Conservation (phyloP, 1,284 basidiomycete genomes). For the Heterobasidion irregulare region DNA sequence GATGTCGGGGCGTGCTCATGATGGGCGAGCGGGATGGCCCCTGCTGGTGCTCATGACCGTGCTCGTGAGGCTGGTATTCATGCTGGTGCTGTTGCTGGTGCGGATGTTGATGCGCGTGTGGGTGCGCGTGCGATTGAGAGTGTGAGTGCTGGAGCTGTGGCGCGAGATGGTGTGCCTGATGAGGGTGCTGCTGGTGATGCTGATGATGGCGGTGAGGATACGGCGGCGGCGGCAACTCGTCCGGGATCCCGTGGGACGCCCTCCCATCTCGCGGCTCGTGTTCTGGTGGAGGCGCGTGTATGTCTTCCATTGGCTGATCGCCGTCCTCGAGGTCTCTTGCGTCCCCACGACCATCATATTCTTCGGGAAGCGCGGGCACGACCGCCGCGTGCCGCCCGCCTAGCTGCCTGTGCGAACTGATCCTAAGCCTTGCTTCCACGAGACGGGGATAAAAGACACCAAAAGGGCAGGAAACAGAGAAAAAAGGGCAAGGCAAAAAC, state of each 20-base stretch:
- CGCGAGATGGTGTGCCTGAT: background rate
- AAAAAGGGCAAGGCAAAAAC: conserved; percentile 8
- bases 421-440: background rate
- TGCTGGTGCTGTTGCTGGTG: background rate
- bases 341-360: conserved; percentile 34
- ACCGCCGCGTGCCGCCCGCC: conserved; percentile 74
- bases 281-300: background rate
- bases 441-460: background rate
- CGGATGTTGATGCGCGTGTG: background rate
- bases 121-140: background rate
- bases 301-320: conserved; percentile 7
- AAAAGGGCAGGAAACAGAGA: conserved; percentile 8
- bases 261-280: background rate
- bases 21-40: background rate
- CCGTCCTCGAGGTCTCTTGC: conserved; percentile 4
- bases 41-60: background rate
- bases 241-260: background rate
- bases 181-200: too few relatives aligned
- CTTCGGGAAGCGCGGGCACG: conserved; percentile 66
- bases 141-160: background rate
- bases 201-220: conserved; percentile 2
- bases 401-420: conserved; percentile 40
- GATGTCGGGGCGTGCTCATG: background rate
- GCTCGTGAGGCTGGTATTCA: background rate
- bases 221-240: conserved; percentile 4